Conservation (phyloP, 371 early-diverging fungal species). For the Circinella umbellata region DNA sequence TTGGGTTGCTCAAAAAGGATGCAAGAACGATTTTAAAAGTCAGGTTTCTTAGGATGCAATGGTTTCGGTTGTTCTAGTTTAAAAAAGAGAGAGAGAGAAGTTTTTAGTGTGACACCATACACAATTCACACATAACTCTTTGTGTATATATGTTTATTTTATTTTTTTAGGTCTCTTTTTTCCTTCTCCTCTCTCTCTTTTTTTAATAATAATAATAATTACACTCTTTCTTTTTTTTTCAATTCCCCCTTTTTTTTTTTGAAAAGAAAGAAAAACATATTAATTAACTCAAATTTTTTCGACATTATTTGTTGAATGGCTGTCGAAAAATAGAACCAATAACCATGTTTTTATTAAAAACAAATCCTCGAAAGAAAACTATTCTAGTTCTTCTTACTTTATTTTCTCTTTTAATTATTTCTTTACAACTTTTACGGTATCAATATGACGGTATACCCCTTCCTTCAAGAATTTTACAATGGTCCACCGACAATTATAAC, state of each 20-base stretch:
- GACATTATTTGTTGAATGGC: conserved; percentile 12
- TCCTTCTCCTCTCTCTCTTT: neutral
- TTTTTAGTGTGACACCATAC: neutral
- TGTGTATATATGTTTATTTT: neutral
- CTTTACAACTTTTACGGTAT: conserved; percentile 16
- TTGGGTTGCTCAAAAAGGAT: neutral
- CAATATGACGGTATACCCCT: conserved; percentile 19
- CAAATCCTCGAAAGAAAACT: conserved; percentile 19
- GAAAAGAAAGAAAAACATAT: neutral
- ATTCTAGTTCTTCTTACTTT: conserved; percentile 14
- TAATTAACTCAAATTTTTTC: neutral
- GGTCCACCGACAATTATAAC: conserved; percentile 10
- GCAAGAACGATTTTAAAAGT: neutral
- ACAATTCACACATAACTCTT: neutral
- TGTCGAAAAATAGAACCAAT: neutral
- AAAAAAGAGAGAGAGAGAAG: too few species aligned
- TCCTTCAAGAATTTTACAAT: conserved; percentile 2
- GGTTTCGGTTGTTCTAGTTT: conserved; percentile 3
- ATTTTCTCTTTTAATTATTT: conserved; percentile 20
- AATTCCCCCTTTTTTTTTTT: conserved; percentile 7
- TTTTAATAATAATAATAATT: neutral
- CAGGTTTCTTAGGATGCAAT: conserved; percentile 7
- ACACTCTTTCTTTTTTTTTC: neutral
- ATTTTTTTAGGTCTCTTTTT: neutral
- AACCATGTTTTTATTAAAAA: conserved; percentile 23